phyloP scores from a whole-genome alignment of 176 grass and related monocot species.

The Calamus simplicifolius region DNA sequence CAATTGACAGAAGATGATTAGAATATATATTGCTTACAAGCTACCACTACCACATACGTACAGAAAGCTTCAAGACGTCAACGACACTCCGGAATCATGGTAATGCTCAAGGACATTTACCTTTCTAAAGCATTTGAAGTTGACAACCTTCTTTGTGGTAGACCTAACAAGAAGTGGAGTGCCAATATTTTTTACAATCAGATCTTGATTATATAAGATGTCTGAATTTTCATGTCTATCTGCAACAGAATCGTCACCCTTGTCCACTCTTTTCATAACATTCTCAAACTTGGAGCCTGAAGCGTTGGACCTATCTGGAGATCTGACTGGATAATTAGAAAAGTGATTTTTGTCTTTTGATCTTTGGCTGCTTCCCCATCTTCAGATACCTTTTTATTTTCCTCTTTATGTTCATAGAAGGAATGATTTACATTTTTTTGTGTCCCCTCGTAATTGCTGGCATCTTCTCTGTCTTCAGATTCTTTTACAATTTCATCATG shows the following conservation, averaged over 20 bases:
- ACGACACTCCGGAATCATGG: too few relatives aligned
- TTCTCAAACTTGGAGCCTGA: constrained; percentile 23
- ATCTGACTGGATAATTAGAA: too few relatives aligned
- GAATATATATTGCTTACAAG: too few relatives aligned
- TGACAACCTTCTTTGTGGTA: constrained; percentile 29
- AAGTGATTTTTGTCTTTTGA: too few relatives aligned
- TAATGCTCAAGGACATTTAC: constrained; percentile 17
- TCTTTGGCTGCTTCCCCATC: too few relatives aligned
- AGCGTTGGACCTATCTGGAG: too few relatives aligned
- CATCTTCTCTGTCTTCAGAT: constrained; percentile 17
- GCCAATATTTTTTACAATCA: constrained; percentile 43
- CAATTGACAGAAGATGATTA: neutral
- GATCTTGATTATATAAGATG: constrained; percentile 65
- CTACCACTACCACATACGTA: too few relatives aligned
- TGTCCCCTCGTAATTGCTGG: constrained; percentile 20
- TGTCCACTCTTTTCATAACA: constrained; percentile 40
- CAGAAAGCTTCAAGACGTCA: too few relatives aligned
- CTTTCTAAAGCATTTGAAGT: constrained; percentile 96
- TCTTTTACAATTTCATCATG: constrained; percentile 27
- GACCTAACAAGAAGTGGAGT: constrained; percentile 17
- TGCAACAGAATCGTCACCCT: constrained; percentile 35
- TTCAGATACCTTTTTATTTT: too few relatives aligned
- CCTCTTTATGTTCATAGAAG: too few relatives aligned
- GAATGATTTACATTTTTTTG: constrained; percentile 20
- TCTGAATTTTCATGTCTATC: constrained; percentile 63